phyloP scores from a whole-genome alignment of 352 stramenopile genomes.

The Phytophthora litchii region DNA sequence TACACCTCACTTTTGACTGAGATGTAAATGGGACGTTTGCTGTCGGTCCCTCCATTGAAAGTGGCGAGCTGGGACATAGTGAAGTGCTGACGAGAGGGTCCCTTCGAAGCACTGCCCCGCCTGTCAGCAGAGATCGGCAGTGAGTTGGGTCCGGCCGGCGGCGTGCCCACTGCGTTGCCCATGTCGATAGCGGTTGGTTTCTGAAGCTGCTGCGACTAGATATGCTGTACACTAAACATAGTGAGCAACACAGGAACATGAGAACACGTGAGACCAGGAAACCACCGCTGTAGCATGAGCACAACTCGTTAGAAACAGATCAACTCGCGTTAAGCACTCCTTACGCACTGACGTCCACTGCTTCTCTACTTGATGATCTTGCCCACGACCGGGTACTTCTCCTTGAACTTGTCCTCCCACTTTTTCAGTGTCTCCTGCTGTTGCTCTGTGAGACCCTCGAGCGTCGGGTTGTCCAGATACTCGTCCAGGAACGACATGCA shows the following conservation, averaged over 20 bases:
- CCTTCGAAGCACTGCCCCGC: constrained; percentile 11
- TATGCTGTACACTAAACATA: constrained; percentile 30
- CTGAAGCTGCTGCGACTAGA: constrained; percentile 12
- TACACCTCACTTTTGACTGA: constrained; percentile 93
- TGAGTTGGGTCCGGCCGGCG: constrained; percentile 30
- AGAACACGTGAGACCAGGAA: constrained; percentile 9
- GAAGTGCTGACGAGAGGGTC: constrained; percentile 53
- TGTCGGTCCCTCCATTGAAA: constrained; percentile 75
- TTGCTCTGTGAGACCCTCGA: constrained; percentile 92
- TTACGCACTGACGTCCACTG: constrained; percentile 10
- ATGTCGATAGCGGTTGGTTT: constrained; percentile 26
- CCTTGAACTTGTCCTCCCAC: constrained; percentile 96
- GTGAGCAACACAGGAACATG: constrained; percentile 9
- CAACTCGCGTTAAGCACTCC: constrained; percentile 17
- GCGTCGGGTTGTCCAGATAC: constrained; percentile 91
- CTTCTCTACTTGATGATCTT: constrained; percentile 58
- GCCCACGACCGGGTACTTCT: constrained; percentile 95
- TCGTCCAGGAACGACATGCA: constrained; percentile 97
- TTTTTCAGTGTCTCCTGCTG: constrained; percentile 94
- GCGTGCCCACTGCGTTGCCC: constrained; percentile 40
- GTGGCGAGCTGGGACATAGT: constrained; percentile 77
- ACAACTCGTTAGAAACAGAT: constrained; percentile 22
- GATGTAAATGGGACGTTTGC: constrained; percentile 90
- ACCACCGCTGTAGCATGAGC: constrained; percentile 2
- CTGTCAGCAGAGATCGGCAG: constrained; percentile 13